Conservation (phyloP, 495 filamentous ascomycete species). For the Penicillium diatomitis region DNA sequence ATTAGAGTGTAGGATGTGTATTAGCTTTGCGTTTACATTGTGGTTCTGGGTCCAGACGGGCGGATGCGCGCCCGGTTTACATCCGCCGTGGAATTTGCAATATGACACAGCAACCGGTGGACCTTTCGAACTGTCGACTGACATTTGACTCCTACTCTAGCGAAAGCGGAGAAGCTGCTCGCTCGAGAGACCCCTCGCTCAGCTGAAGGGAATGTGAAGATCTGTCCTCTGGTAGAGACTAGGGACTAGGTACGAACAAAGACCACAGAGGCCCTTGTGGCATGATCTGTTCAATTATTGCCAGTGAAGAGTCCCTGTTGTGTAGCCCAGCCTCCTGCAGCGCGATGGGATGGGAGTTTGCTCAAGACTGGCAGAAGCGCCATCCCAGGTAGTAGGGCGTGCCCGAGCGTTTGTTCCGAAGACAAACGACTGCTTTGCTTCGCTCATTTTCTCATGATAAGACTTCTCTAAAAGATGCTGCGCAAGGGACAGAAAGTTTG, state of each 20-base stretch:
- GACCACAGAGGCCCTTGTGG: too few relatives aligned
- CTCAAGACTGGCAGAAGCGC: too few relatives aligned
- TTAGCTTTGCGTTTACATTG: neutral
- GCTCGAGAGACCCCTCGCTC: neutral
- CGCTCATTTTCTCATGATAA: too few relatives aligned
- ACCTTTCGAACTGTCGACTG: conserved; percentile 8
- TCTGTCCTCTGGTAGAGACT: neutral
- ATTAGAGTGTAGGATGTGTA: too few relatives aligned
- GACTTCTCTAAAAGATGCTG: neutral
- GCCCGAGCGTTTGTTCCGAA: too few relatives aligned
- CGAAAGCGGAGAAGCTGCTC: neutral
- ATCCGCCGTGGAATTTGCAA: conserved; percentile 2
- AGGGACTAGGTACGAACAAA: neutral
- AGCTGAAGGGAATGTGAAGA: conserved; percentile 5
- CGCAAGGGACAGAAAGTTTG: conserved; percentile 4
- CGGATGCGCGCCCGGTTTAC: neutral
- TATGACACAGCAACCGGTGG: conserved; percentile 20
- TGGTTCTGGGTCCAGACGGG: conserved; percentile 5
- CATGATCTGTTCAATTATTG: too few relatives aligned
- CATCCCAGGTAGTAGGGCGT: too few relatives aligned
- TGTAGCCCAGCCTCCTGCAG: too few relatives aligned
- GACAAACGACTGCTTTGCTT: too few relatives aligned
- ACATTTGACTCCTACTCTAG: too few relatives aligned
- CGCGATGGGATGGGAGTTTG: too few relatives aligned
- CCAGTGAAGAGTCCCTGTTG: too few relatives aligned